Evolutionary conservation across 2,329 filamentous ascomycete genomes (phyloP).

Genomic region (Trichophyton schoenleinii): DNA sequence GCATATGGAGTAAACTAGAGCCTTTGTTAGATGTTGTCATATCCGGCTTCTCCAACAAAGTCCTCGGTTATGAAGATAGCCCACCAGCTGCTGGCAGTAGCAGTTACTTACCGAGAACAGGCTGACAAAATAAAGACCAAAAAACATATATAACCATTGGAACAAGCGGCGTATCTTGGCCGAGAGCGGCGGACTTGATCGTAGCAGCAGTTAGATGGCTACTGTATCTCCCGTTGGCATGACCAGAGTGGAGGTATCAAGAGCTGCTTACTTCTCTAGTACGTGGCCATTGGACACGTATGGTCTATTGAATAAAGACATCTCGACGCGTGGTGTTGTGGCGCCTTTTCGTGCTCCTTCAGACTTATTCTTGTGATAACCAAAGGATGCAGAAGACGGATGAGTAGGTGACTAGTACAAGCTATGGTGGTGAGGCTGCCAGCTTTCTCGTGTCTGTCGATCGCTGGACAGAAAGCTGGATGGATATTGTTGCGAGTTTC

Average conservation of each 20-base stretch:
- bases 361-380: background rate
- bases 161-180: conserved; percentile 32
- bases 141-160: conserved; percentile 34
- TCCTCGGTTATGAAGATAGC: no score
- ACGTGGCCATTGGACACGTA: conserved; percentile 32
- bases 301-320: conserved; percentile 13
- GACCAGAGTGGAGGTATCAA: conserved; percentile 1
- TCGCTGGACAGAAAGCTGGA: background rate
- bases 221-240: background rate
- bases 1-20: conserved; percentile 34
- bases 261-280: conserved; percentile 19
- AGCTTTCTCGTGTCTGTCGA: background rate
- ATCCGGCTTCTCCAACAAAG: background rate
- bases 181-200: conserved; percentile 32
- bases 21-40: background rate
- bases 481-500: background rate
- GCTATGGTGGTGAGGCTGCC: background rate
- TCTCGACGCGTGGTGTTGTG: background rate
- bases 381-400: no score
- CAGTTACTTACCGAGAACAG: conserved; percentile 33
- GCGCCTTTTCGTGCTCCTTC: background rate
- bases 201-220: background rate
- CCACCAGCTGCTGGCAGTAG: no score
- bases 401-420: background rate
- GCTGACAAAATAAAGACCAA: conserved; percentile 38